A percentile compares a stretch with the other conserved stretches of the same genome.
These are phyloP conservation scores for Alternaria dauci DNA, from an alignment of 2,329 filamentous ascomycete genomes.

Conservation along the genomic window DNA sequence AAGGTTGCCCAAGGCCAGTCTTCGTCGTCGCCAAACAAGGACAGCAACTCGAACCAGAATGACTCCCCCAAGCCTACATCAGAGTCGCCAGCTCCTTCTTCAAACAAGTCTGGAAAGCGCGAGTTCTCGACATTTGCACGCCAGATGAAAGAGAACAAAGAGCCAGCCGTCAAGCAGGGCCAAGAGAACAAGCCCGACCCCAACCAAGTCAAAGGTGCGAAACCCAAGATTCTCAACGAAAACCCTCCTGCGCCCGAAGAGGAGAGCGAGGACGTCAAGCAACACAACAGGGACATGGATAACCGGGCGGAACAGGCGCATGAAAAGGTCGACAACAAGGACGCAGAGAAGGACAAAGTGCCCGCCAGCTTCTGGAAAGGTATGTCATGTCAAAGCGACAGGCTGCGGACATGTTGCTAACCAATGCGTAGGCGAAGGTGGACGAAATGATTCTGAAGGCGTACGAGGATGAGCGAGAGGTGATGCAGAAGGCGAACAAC, in stretches of 20 bases:
- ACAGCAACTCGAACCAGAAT: slow-evolving; percentile 22
- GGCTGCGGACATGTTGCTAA: slow-evolving; percentile 16
- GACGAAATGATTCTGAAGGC: slow-evolving; percentile 29
- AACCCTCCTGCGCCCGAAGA: slow-evolving; percentile 44
- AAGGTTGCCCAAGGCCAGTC: slow-evolving; percentile 50
- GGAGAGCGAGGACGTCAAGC: slow-evolving; percentile 51
- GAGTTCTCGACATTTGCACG: slow-evolving; percentile 23
- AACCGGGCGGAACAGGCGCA: slow-evolving; percentile 53
- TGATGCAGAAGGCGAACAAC: background rate
- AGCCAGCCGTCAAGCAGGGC: slow-evolving; percentile 26
- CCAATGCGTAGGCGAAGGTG: slow-evolving; percentile 33
- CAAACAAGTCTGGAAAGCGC: slow-evolving; percentile 21
- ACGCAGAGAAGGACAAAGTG: slow-evolving; percentile 54
- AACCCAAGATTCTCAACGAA: slow-evolving; percentile 55
- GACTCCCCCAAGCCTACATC: slow-evolving; percentile 16
- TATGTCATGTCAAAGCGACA: slow-evolving; percentile 25
- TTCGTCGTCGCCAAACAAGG: slow-evolving; percentile 41
- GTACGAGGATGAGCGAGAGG: slow-evolving; percentile 7
- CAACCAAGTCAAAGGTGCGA: slow-evolving; percentile 45
- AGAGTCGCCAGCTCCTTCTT: slow-evolving; percentile 15
- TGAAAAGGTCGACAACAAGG: slow-evolving; percentile 49
- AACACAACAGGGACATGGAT: slow-evolving; percentile 57
- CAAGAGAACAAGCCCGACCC: slow-evolving; percentile 20
- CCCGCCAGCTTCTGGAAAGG: slow-evolving; percentile 52
- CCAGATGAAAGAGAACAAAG: slow-evolving; percentile 21